These are phyloP conservation scores for Saturnispora quitensis DNA, from an alignment of 805 yeast species.

Conservation along the genomic window DNA sequence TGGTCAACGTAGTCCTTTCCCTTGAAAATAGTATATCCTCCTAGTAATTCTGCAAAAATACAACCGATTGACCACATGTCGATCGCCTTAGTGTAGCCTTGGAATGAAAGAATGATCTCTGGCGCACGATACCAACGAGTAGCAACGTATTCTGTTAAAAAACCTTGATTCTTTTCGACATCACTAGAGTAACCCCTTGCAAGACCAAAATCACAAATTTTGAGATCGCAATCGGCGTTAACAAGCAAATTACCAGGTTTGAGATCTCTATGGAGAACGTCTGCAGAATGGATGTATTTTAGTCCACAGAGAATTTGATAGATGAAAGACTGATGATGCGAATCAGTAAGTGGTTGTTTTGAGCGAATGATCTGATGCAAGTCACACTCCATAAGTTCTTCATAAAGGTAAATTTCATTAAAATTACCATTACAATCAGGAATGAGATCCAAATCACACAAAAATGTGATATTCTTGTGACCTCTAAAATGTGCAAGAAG, in stretches of 20 bases:
- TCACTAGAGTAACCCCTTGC: constrained; percentile 85
- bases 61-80: constrained; percentile 99
- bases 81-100: constrained; percentile 91
- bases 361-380: constrained; percentile 95
- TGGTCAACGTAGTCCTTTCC: constrained; percentile 97
- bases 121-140: constrained; percentile 99
- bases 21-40: constrained; percentile 85
- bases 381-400: constrained; percentile 97
- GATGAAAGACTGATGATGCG: constrained; percentile 87
- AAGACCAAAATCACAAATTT: constrained; percentile 93
- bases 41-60: constrained; percentile 85
- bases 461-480: constrained; percentile 90
- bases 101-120: constrained; percentile 90
- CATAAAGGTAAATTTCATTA: constrained; percentile 88
- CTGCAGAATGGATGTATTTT: constrained; percentile 91
- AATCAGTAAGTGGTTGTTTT: constrained; percentile 87
- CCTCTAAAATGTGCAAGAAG: constrained; percentile 88
- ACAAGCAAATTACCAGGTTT: constrained; percentile 91
- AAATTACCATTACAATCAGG: constrained; percentile 60
- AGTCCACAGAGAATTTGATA: constrained; percentile 90
- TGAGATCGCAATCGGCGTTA: constrained; percentile 93
- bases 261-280: constrained; percentile 87
- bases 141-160: constrained; percentile 94
- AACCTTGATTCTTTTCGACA: constrained; percentile 83
- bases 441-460: constrained; percentile 89